A percentile compares a stretch with the other conserved stretches of the same genome.
Evolutionary conservation across 2,329 filamentous ascomycete genomes (phyloP).

Genomic region (Pseudocercospora vitis): DNA sequence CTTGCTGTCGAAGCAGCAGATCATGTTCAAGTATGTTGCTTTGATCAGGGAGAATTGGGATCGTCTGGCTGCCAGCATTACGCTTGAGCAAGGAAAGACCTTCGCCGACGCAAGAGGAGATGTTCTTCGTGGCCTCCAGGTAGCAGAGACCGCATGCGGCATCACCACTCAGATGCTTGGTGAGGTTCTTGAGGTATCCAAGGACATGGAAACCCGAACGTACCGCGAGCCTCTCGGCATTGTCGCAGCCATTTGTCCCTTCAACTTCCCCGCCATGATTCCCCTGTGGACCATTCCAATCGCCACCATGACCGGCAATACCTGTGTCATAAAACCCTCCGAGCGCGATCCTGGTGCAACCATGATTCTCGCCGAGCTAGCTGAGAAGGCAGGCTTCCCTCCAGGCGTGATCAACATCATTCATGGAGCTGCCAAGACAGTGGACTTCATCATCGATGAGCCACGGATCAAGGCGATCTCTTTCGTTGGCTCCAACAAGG

Average conservation of each 20-base stretch:
- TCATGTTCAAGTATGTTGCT: constrained; percentile 83
- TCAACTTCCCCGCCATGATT: constrained; percentile 92
- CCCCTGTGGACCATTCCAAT: constrained; percentile 88
- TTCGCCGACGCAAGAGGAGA: constrained; percentile 80
- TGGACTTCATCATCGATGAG: constrained; percentile 84
- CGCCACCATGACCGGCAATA: constrained; percentile 80
- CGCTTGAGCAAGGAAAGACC: constrained; percentile 85
- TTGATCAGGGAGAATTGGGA: constrained; percentile 85
- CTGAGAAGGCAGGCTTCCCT: constrained; percentile 77
- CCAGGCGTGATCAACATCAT: constrained; percentile 80
- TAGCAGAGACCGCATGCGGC: constrained; percentile 77
- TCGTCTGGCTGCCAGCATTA: constrained; percentile 78
- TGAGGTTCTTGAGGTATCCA: constrained; percentile 79
- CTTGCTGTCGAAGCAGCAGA: constrained; percentile 72
- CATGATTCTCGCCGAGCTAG: constrained; percentile 82
- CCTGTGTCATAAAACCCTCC: constrained; percentile 79
- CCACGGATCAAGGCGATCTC: constrained; percentile 82
- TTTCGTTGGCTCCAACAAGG: constrained; percentile 85
- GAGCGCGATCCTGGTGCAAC: constrained; percentile 81
- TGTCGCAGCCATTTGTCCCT: constrained; percentile 81
- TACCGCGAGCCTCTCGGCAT: constrained; percentile 81
- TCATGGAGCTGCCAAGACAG: constrained; percentile 75
- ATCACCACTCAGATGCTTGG: constrained; percentile 81
- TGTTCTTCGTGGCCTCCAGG: constrained; percentile 77
- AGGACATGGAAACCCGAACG: constrained; percentile 84